These are phyloP conservation scores for Serendipita vermifera DNA, from an alignment of 768 basidiomycete genomes.

Conservation along the genomic window DNA sequence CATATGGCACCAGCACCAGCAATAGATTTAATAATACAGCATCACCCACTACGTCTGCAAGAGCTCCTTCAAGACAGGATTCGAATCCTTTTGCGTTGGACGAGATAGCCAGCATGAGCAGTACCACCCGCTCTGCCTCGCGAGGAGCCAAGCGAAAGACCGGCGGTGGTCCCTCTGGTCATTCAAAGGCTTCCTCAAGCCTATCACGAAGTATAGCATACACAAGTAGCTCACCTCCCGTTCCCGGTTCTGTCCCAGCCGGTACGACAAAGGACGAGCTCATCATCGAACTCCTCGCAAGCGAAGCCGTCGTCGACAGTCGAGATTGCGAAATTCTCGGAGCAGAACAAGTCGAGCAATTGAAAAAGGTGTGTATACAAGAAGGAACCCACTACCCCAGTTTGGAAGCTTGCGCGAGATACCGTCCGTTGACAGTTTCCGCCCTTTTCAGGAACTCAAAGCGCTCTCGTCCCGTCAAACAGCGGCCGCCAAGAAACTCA, in stretches of 20 bases:
- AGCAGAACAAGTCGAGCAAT: constrained; percentile 55
- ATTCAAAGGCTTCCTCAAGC: constrained; percentile 5
- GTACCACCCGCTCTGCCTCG: too few relatives aligned
- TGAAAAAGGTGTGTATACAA: constrained; percentile 47
- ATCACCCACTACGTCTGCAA: too few relatives aligned
- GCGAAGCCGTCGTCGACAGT: constrained; percentile 90
- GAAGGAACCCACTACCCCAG: constrained; percentile 26
- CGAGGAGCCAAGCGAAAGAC: too few relatives aligned
- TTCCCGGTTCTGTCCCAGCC: not conserved
- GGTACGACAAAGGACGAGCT: constrained; percentile 49
- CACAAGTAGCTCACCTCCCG: not conserved
- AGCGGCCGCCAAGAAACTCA: constrained; percentile 59
- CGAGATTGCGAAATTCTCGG: constrained; percentile 65
- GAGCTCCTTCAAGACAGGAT: too few relatives aligned
- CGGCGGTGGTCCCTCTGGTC: too few relatives aligned
- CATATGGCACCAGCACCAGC: too few relatives aligned
- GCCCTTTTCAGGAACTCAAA: constrained; percentile 50
- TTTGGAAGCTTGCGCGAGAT: not conserved
- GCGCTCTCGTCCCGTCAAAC: constrained; percentile 50
- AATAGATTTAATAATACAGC: too few relatives aligned
- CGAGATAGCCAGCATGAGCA: too few relatives aligned
- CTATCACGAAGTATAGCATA: not conserved
- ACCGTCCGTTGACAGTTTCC: constrained; percentile 3
- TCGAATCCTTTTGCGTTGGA: too few relatives aligned
- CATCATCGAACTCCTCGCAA: constrained; percentile 77